These are phyloP conservation scores for Endotrypanum monterogeii DNA, from an alignment of 208 protist species.

Conservation along the genomic window DNA sequence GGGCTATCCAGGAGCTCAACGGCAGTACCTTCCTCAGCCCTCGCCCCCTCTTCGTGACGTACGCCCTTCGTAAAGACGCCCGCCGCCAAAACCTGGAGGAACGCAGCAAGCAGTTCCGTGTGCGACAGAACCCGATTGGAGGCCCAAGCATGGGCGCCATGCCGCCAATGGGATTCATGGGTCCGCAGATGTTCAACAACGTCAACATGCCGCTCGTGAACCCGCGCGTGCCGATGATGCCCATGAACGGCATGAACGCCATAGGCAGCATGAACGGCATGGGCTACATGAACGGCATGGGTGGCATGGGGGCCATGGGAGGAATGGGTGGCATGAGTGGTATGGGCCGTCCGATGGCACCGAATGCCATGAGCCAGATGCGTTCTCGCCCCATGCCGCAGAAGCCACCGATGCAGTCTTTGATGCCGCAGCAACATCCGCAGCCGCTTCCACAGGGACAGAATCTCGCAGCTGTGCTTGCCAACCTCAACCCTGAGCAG, in stretches of 20 bases:
- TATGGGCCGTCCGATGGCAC: constrained; percentile 48
- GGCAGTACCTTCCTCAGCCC: constrained; percentile 94
- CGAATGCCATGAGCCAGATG: constrained; percentile 82
- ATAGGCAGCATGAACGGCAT: constrained; percentile 46
- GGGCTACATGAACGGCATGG: constrained; percentile 21
- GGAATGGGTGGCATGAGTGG: constrained; percentile 36
- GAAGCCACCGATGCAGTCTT: constrained; percentile 67
- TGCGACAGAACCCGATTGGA: constrained; percentile 72
- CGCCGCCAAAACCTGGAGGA: constrained; percentile 94
- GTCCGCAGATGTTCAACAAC: constrained; percentile 63
- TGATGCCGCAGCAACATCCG: constrained; percentile 61
- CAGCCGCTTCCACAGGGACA: constrained; percentile 48
- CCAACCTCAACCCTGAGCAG: constrained; percentile 76
- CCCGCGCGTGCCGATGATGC: constrained; percentile 82
- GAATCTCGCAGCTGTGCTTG: constrained; percentile 72
- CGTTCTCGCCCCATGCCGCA: constrained; percentile 52
- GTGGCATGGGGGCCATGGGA: constrained; percentile 37
- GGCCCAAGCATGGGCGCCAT: constrained; percentile 55
- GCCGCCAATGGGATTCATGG: constrained; percentile 47
- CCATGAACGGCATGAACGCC: constrained; percentile 39
- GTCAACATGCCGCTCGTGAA: constrained; percentile 80
- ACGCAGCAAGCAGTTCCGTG: constrained; percentile 82
- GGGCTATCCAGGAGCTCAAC: constrained; percentile 97
- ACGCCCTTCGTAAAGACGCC: constrained; percentile 97
- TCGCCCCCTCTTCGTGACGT: constrained; percentile 97